These are phyloP conservation scores for grape (Vitis vinifera) DNA, from an alignment of 164 flowering plant species.

Conservation along the genomic window DNA sequence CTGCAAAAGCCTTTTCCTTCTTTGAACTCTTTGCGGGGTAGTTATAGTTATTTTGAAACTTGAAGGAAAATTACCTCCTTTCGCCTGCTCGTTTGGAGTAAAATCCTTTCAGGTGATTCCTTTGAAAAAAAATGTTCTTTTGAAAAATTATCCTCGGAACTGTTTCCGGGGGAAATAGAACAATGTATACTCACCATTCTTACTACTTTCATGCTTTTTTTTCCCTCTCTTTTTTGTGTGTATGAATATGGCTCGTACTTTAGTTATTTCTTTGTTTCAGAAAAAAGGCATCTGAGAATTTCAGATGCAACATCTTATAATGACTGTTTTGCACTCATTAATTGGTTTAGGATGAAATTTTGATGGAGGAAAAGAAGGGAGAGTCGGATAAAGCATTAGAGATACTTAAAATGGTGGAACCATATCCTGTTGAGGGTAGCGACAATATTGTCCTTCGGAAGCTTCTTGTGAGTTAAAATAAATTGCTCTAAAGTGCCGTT, in stretches of 20 bases:
- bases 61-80: neutral
- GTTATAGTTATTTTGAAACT: neutral
- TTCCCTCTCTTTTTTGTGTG: neutral
- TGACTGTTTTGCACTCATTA: neutral
- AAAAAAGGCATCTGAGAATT: neutral
- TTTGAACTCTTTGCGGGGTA: no score
- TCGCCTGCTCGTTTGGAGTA: neutral
- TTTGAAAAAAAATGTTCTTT: neutral
- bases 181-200: neutral
- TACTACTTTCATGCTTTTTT: neutral
- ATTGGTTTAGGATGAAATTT: slow-evolving; percentile 7
- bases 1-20: neutral
- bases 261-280: neutral
- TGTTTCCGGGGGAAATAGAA: neutral
- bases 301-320: neutral
- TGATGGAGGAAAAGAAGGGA: slow-evolving; percentile 12
- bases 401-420: slow-evolving; percentile 11
- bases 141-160: neutral
- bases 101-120: neutral
- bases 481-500: slow-evolving; percentile 7
- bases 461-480: slow-evolving; percentile 44
- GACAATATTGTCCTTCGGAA: slow-evolving; percentile 40
- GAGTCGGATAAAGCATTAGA: slow-evolving; percentile 20
- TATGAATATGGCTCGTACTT: neutral
- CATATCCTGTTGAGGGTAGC: slow-evolving; percentile 28